Evolutionary conservation across 345 rosid species (phyloP), one percentile per base, ranked within the genome.

Genomic region (Garcia nutans): DNA sequence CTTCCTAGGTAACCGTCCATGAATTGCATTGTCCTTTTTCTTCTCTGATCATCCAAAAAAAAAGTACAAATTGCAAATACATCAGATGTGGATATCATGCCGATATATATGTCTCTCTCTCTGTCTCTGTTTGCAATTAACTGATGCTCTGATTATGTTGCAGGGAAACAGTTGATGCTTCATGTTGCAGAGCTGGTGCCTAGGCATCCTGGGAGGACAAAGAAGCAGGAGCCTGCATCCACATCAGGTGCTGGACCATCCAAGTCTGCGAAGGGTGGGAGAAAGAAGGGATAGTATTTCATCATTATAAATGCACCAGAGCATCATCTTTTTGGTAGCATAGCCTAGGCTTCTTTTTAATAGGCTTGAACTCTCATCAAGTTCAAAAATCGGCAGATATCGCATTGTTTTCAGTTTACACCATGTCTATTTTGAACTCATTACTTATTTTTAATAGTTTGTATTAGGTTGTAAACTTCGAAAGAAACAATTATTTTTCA

Each of bases 141-240:
- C 33, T 67, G 17, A 56, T 60, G 57, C 19, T 65, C 37, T 68
- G 45, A 56, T 68, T 75, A 11, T 73, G 31, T 74, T 87, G 84
- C 88, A 92, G 98, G 94, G 74, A 92, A 96, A 82, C 89, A 89
- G 83, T 79, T 92, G 77, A 92, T 96, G 99, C 85, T 92, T 80
- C 91, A 86, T 75, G 87, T 93, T 45, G 93, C 97, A 31, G 97
- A 93, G 79, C 75, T 96, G 88, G 95, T 93, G 67, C 97, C 95
- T 1, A 87, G 91, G 76, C 98, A 93, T 82, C 92, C 95, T 0
- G 96, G 93, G 72, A 87, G 98, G 84, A 83, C 84, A 42, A 93
- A 92, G 89, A 91, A 93, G 81, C 93, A 86, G 76, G 97, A 95
- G 82, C 68, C 91, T 49, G 84, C 90, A 13, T 85, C 96, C 31